phyloP scores from a whole-genome alignment of 768 basidiomycete genomes.

The Punctularia strigosozonata region DNA sequence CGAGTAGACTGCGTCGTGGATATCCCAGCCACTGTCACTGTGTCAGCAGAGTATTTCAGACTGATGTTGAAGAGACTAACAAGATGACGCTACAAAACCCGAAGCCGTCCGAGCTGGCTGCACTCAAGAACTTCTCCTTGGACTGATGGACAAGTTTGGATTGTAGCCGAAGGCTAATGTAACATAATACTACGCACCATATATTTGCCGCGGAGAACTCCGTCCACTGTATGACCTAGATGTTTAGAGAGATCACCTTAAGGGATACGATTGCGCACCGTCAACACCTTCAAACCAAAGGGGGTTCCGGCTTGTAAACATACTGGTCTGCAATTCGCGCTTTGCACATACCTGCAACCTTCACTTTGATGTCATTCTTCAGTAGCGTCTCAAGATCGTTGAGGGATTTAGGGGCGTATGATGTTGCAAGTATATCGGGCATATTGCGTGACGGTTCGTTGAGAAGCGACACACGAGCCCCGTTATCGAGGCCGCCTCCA shows the following conservation, averaged over 20 bases:
- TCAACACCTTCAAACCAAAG: slow-evolving; percentile 39
- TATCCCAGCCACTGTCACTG: slow-evolving; percentile 68
- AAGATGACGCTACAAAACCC: slow-evolving; percentile 93
- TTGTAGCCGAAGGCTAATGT: slow-evolving; percentile 3
- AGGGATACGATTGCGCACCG: slow-evolving; percentile 30
- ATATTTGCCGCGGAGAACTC: slow-evolving; percentile 89
- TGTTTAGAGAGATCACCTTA: neutral
- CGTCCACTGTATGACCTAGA: slow-evolving; percentile 55
- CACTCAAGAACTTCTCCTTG: slow-evolving; percentile 82
- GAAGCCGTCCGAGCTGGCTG: slow-evolving; percentile 71
- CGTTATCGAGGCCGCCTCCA: too few species aligned
- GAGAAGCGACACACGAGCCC: too few species aligned
- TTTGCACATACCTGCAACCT: slow-evolving; percentile 69
- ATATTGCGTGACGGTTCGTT: too few species aligned
- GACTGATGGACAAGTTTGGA: slow-evolving; percentile 36
- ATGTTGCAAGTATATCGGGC: slow-evolving; percentile 16
- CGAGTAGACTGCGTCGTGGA: slow-evolving; percentile 79
- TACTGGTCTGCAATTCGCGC: neutral
- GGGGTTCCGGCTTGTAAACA: slow-evolving; percentile 13
- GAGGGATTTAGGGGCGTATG: slow-evolving; percentile 35
- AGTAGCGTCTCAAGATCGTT: slow-evolving; percentile 48
- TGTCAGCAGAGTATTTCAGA: slow-evolving; percentile 2
- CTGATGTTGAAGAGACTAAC: slow-evolving; percentile 28
- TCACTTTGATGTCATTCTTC: slow-evolving; percentile 66
- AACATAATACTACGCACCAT: slow-evolving; percentile 39